Conservation (phyloP, 345 rosid genomes). For the Sapria himalayana region DNA sequence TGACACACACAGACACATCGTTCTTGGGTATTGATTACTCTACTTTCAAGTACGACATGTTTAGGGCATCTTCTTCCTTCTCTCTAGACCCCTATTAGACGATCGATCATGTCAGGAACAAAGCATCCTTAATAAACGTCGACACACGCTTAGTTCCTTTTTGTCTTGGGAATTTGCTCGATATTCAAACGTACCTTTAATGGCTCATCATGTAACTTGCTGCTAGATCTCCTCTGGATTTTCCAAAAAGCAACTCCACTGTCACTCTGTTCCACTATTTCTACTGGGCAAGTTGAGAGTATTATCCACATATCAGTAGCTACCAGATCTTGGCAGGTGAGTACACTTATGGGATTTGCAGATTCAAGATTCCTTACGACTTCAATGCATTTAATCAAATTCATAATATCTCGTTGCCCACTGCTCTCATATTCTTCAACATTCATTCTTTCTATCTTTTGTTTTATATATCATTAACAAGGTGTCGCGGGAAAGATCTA, state of each 20-base stretch:
- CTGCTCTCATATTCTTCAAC: not conserved
- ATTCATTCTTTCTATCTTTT: not conserved
- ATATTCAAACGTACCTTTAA: too few species aligned
- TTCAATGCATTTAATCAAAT: constrained; percentile 3
- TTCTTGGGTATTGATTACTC: too few species aligned
- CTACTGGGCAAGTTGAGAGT: constrained; percentile 8
- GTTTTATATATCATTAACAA: not conserved
- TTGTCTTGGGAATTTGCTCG: too few species aligned
- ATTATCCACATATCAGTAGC: constrained; percentile 13
- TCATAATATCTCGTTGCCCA: not conserved
- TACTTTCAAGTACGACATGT: too few species aligned
- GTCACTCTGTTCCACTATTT: constrained; percentile 10
- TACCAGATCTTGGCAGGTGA: constrained; percentile 10
- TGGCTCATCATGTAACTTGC: too few species aligned
- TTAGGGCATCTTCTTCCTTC: too few species aligned
- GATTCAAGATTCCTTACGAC: constrained; percentile 3
- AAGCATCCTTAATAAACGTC: too few species aligned
- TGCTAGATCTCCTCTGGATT: constrained; percentile 11
- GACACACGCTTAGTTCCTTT: too few species aligned
- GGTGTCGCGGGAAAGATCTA: too few species aligned
- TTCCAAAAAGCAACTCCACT: constrained; percentile 10
- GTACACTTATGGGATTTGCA: constrained; percentile 2
- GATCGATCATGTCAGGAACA: too few species aligned
- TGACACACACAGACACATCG: too few species aligned
- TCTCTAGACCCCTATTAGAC: too few species aligned